A percentile compares a stretch with the other conserved stretches of the same genome.
Conservation (phyloP, 305 asterid species). For the Fraxinus platypoda region DNA sequence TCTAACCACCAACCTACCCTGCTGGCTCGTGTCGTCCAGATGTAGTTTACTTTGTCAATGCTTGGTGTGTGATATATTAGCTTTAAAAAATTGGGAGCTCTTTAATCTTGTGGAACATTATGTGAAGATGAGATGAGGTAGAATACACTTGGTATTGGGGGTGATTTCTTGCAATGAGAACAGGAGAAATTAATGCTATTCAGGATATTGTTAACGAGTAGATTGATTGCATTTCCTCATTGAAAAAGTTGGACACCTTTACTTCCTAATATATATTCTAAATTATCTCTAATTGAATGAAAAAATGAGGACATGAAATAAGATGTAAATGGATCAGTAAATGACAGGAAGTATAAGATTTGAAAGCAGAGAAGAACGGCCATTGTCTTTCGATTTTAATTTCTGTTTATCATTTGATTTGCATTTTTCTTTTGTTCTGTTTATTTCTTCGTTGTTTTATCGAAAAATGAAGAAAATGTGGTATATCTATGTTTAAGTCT, state of each 20-base stretch:
- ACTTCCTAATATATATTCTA: background rate
- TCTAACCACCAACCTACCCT: background rate
- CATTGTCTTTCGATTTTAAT: background rate
- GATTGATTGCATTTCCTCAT: conserved; percentile 79
- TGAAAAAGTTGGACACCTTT: conserved; percentile 65
- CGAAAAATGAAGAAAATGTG: background rate
- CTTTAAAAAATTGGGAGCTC: background rate
- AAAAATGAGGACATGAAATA: background rate
- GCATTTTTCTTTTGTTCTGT: background rate
- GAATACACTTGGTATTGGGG: conserved; percentile 62
- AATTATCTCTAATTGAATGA: background rate
- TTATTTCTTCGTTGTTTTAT: background rate
- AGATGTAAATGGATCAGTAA: background rate
- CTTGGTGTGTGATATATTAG: background rate
- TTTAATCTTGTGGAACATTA: conserved; percentile 53
- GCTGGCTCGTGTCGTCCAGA: background rate
- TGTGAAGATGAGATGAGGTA: conserved; percentile 79
- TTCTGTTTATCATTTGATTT: background rate
- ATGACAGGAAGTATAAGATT: background rate
- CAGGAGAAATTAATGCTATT: conserved; percentile 80
- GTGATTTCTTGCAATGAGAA: conserved; percentile 82
- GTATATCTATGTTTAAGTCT: conserved; percentile 53
- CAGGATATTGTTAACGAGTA: conserved; percentile 95
- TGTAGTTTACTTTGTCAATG: background rate
- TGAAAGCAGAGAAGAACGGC: background rate